These are phyloP conservation scores for Dunaliella primolecta DNA, from an alignment of 139 green algal species.

Conservation along the genomic window DNA sequence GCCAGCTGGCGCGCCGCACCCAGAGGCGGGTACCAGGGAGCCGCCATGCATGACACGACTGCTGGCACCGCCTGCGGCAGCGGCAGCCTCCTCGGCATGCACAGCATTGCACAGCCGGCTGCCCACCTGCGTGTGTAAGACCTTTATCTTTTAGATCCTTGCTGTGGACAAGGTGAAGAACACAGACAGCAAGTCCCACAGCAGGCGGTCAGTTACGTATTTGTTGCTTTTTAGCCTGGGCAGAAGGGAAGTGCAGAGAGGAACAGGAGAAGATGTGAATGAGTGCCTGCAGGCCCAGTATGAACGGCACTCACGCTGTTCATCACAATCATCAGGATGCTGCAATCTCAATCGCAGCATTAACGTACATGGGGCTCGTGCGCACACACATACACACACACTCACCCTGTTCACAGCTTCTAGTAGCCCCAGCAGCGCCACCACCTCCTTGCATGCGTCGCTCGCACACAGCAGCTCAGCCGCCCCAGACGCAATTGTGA, in stretches of 20 bases:
- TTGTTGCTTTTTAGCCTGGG: too few species aligned
- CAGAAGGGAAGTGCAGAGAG: too few species aligned
- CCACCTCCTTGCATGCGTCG: conserved; percentile 43
- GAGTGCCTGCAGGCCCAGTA: too few species aligned
- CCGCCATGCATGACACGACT: neutral
- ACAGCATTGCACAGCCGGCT: neutral
- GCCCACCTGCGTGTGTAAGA: neutral
- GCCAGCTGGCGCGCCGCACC: neutral
- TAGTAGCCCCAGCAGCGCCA: conserved; percentile 52
- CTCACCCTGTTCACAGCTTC: conserved; percentile 64
- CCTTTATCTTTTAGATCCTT: too few species aligned
- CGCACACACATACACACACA: neutral
- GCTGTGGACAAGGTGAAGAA: too few species aligned
- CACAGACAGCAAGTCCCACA: too few species aligned
- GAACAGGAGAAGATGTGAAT: too few species aligned
- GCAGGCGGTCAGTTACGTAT: too few species aligned
- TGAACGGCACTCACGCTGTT: too few species aligned
- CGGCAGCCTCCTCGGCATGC: neutral
- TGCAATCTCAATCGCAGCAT: too few species aligned
- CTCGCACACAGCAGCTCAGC: conserved; percentile 2
- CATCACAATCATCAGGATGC: too few species aligned
- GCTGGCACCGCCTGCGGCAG: neutral
- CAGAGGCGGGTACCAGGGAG: neutral
- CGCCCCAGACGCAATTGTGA: conserved; percentile 23
- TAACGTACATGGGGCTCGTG: too few species aligned